Evolutionary conservation across 768 basidiomycete genomes (phyloP).

Genomic region (Suillus tomentosus): DNA sequence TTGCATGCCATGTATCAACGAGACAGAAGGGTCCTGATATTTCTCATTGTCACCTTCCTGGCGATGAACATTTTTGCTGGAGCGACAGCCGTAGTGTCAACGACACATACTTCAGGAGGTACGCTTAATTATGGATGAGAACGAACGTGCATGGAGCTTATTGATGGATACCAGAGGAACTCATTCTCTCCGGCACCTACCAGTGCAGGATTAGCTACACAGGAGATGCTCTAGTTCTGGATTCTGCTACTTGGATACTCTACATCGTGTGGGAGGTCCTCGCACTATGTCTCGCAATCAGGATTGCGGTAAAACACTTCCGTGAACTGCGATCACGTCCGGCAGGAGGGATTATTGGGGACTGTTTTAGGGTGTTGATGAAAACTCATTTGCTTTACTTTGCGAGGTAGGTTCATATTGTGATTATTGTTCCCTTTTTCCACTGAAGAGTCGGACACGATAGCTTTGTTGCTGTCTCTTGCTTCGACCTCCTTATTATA

Average conservation of each 20-base stretch:
- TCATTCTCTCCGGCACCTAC: not conserved
- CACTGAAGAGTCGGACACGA: not conserved
- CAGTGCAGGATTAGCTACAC: not conserved
- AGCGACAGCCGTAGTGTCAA: not conserved
- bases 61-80: not conserved
- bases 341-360: not conserved
- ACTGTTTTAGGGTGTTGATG: not conserved
- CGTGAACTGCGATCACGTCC: not conserved
- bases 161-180: not conserved
- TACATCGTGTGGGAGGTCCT: not conserved
- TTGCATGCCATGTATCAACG: not conserved
- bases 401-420: not conserved
- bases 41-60: not conserved
- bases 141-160: not conserved
- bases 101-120: not conserved
- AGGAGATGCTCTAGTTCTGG: not conserved
- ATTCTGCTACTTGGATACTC: not conserved
- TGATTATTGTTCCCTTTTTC: not conserved
- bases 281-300: not conserved
- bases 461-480: not conserved
- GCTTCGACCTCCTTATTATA: not conserved
- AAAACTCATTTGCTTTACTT: not conserved
- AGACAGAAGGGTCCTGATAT: not conserved
- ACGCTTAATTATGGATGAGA: not conserved
- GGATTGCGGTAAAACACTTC: not conserved